Conservation (phyloP, 306 rosid genomes). For the Malus sieversii region DNA sequence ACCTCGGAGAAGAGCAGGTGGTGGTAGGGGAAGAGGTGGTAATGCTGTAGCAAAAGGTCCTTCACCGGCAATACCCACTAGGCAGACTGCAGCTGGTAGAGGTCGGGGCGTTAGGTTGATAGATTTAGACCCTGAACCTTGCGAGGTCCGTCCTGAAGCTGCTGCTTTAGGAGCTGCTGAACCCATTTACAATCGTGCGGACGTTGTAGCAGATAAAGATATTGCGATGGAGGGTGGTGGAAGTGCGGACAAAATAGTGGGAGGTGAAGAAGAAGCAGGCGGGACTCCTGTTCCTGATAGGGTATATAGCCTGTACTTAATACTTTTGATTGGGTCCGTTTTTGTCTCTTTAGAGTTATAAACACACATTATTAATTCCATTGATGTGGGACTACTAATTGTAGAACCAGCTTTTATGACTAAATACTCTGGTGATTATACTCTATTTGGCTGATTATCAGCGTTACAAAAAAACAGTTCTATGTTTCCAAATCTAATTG, state of each 20-base stretch:
- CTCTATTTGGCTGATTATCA: background rate
- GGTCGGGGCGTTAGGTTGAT: slow-evolving; percentile 84
- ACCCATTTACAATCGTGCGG: slow-evolving; percentile 46
- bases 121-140: slow-evolving; percentile 76
- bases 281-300: slow-evolving; percentile 78
- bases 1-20: slow-evolving; percentile 69
- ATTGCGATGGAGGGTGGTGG: slow-evolving; percentile 79
- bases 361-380: background rate
- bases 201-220: slow-evolving; percentile 65
- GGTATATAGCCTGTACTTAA: slow-evolving; percentile 39
- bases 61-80: slow-evolving; percentile 65
- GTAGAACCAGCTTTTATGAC: background rate
- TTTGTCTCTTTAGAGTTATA: slow-evolving; percentile 2
- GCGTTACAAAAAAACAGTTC: background rate
- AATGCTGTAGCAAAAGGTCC: slow-evolving; percentile 82
- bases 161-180: slow-evolving; percentile 57
- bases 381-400: slow-evolving; percentile 10
- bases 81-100: slow-evolving; percentile 83
- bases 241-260: slow-evolving; percentile 65
- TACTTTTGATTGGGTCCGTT: slow-evolving; percentile 13
- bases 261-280: slow-evolving; percentile 72
- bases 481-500: background rate
- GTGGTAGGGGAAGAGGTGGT: slow-evolving; percentile 84
- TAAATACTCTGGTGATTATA: background rate
- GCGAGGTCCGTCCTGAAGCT: slow-evolving; percentile 55